Evolutionary conservation across 2,329 filamentous ascomycete genomes (phyloP), one percentile per base, ranked within the genome.

Genomic region (Graphium sp.): DNA sequence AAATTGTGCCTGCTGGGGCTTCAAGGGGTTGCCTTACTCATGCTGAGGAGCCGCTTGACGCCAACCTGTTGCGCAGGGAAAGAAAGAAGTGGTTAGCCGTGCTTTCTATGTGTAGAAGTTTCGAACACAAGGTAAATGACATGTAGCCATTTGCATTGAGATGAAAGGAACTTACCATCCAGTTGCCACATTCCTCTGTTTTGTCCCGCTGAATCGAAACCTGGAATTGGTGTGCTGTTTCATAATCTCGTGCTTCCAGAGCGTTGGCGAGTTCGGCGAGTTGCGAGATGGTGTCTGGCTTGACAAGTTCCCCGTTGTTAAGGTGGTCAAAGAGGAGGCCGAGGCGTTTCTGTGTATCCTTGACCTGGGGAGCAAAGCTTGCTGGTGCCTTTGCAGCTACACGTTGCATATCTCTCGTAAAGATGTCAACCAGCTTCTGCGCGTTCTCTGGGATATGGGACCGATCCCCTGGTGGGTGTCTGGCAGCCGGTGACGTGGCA

Each of bases 321-420:
- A 98, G 62, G 50, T 94, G 84, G 46, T 98, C 87, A 48, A 94
- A 95, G n/a, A 98, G 60, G 28, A 94, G 74, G 42, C 80, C 81
- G 34, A 98, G 65, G 17, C 89, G 74, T 56, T 93, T 93, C 49
- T 93, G 82, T 3, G 85, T 89, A 48, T 95, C 89, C 42, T 83
- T 80, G 13, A 98, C 84, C 48, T 95, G 85, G 10, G 74, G 66
- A 37, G 81, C 76, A 56, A 89, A 94, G 11, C 76, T 74, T n/a
- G 76, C 61, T 12, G 89, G 89, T 1, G 89, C 89, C 40, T 82
- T 78, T 18, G 74, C 58, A 34, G 85, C 85, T 31, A 98, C 80
- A 19, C 84, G 79, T 42, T 87, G 75, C 71, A 95, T 84, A 41
- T 95, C 87, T 18, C 67, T 66, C 30, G 61, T 75, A 26, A 98